Conservation (phyloP, 805 yeast species). For the Saturnispora diversa region DNA sequence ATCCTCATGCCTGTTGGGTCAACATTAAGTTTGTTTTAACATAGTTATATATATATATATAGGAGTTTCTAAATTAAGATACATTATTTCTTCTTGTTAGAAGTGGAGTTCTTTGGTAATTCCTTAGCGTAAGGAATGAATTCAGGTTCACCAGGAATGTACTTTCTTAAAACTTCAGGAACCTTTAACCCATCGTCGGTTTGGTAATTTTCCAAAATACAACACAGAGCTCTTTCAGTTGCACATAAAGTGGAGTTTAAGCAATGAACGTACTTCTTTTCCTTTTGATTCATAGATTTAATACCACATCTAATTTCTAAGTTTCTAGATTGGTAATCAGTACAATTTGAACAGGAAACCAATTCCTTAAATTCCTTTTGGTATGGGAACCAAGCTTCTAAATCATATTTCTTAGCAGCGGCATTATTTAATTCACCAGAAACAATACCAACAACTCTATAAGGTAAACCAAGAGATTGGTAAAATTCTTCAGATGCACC, state of each 20-base stretch:
- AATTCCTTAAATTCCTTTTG: constrained; percentile 97
- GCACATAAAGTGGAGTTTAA: constrained; percentile 96
- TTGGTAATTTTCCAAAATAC: constrained; percentile 96
- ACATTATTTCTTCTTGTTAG: constrained; percentile 46
- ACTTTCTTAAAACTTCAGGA: constrained; percentile 92
- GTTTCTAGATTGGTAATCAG: constrained; percentile 98
- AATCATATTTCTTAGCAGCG: constrained; percentile 97
- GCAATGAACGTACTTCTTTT: constrained; percentile 97
- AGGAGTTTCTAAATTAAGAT: too few relatives aligned
- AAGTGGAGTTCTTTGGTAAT: constrained; percentile 89
- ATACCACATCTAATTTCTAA: constrained; percentile 98
- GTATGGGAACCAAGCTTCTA: constrained; percentile 99
- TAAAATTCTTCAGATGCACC: constrained; percentile 85
- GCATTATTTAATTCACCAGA: constrained; percentile 98
- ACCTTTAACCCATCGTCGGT: constrained; percentile 89
- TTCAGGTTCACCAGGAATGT: constrained; percentile 98
- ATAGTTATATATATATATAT: too few relatives aligned
- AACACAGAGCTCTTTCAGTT: constrained; percentile 96
- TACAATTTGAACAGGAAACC: constrained; percentile 97
- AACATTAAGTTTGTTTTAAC: too few relatives aligned
- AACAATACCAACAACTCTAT: constrained; percentile 95
- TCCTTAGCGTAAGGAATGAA: constrained; percentile 86
- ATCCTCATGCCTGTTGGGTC: too few relatives aligned
- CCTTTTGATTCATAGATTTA: constrained; percentile 88
- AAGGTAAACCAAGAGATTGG: constrained; percentile 84